These are phyloP conservation scores for Papiliotrema fonsecae DNA, from an alignment of 1,284 basidiomycete genomes.

Conservation along the genomic window DNA sequence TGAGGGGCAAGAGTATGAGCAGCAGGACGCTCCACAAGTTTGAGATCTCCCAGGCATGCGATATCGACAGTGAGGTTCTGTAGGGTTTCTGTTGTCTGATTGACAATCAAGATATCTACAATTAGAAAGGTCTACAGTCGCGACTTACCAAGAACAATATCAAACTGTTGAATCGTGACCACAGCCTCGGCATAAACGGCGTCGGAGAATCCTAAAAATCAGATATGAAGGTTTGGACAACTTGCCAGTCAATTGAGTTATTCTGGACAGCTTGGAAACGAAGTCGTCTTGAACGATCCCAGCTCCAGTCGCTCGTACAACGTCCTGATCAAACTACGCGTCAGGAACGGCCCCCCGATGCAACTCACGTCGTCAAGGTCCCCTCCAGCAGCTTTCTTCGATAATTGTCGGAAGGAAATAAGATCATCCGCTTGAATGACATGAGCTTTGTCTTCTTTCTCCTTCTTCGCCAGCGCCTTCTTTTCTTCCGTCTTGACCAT, in stretches of 20 bases:
- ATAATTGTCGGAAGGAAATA: slow-evolving; percentile 88
- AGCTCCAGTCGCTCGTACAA: slow-evolving; percentile 83
- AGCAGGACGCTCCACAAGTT: slow-evolving; percentile 90
- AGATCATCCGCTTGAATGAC: slow-evolving; percentile 90
- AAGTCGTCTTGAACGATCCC: slow-evolving; percentile 87
- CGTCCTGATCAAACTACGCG: slow-evolving; percentile 75
- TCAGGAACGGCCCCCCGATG: slow-evolving; percentile 1
- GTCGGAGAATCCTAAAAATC: slow-evolving; percentile 90
- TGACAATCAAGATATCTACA: slow-evolving; percentile 88
- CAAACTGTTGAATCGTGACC: slow-evolving; percentile 97
- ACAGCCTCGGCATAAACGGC: slow-evolving; percentile 98
- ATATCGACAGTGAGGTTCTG: slow-evolving; percentile 98
- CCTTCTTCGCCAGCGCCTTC: slow-evolving; percentile 83
- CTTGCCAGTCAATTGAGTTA: slow-evolving; percentile 88
- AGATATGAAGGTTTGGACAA: slow-evolving; percentile 13
- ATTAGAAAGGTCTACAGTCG: slow-evolving; percentile 3
- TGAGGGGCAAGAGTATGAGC: slow-evolving; percentile 92
- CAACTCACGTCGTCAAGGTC: slow-evolving; percentile 69
- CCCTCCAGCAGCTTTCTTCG: slow-evolving; percentile 78
- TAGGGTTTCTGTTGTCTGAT: slow-evolving; percentile 89
- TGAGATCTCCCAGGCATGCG: slow-evolving; percentile 93
- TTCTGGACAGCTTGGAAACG: slow-evolving; percentile 89
- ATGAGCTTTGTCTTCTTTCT: slow-evolving; percentile 67
- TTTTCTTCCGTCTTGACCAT: slow-evolving; percentile 91
- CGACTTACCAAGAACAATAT: slow-evolving; percentile 75